phyloP scores from a whole-genome alignment of 805 yeast species.

The Candida loeiensis region DNA sequence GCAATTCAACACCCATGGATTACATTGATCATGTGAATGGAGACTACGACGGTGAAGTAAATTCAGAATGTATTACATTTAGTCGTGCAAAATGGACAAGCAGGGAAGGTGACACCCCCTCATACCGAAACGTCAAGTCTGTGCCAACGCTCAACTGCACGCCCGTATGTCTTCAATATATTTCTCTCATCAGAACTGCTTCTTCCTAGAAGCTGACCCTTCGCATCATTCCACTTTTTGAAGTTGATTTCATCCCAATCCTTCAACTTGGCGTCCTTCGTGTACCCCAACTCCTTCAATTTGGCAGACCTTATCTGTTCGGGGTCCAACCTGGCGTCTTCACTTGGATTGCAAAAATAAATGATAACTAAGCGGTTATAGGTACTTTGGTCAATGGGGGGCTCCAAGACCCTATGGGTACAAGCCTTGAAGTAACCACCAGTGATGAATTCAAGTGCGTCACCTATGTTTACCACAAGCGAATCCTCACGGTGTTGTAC shows the following conservation, averaged over 20 bases:
- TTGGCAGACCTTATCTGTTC: slow-evolving; percentile 37
- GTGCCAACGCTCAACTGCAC: slow-evolving; percentile 24
- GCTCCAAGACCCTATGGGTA: slow-evolving; percentile 46
- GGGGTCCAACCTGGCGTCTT: slow-evolving; percentile 38
- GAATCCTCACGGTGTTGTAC: slow-evolving; percentile 39
- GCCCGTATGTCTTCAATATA: slow-evolving; percentile 15
- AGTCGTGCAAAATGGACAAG: no score
- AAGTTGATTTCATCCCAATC: slow-evolving; percentile 38
- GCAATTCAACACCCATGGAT: slow-evolving; percentile 22
- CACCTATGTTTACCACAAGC: slow-evolving; percentile 41
- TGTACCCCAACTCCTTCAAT: slow-evolving; percentile 29
- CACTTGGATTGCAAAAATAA: slow-evolving; percentile 41
- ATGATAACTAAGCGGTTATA: slow-evolving; percentile 39
- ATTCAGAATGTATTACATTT: no score
- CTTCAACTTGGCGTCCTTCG: slow-evolving; percentile 21
- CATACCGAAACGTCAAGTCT: not conserved
- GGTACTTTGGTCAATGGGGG: slow-evolving; percentile 39
- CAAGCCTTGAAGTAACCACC: slow-evolving; percentile 48
- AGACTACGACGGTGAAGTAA: no score
- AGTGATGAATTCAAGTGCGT: slow-evolving; percentile 38
- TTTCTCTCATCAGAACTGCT: slow-evolving; percentile 19
- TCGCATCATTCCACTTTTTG: slow-evolving; percentile 34
- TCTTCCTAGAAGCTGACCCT: slow-evolving; percentile 20
- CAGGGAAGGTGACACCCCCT: no score
- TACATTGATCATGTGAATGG: no score